Evolutionary conservation across 495 filamentous ascomycete genomes (phyloP), one percentile per base, ranked within the genome.

Genomic region (Aspergillus affinis): DNA sequence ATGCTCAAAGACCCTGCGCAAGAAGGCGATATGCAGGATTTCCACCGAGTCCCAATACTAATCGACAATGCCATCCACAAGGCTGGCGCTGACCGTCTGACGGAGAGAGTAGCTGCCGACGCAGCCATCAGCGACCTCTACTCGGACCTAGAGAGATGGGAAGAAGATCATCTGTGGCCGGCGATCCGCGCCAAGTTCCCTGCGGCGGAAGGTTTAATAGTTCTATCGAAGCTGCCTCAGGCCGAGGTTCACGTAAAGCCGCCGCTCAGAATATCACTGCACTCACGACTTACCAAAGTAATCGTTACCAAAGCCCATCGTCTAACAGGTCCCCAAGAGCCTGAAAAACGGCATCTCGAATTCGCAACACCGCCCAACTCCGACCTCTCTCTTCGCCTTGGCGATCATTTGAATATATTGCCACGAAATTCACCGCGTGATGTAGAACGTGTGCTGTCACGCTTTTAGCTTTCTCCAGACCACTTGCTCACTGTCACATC

Each of bases 141-240:
- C 61, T 81, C 78, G 27, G 83, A 86, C 54, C 91, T 92, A 63
- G 89, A 91, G 62, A 74, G 74, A 32, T 91, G 89, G 88, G 82
- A 85, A 44, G 86, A 89, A 63, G 73, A 79, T 0, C 65, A 76
- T 4, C 75, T 90, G 50, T 92, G 88, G 88, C 83, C 88, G 3
- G 81, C 86, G 5, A 70, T 84, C 6, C 30, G 30, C 7, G 10
- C 6, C 30, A 32, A 32, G 7, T 18, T 64, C 76, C 17, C 73
- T 26, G 23, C 23, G 76, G 46, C 80, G 77, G 45, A 73, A 72
- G 7, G 30, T 12, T 32, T 6, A 8, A 32, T 12, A 32, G 30
- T 3, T 12, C 6, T 51, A 51, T 15, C 20, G 17, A 71, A 12
- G 56, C 69, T 0, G 58, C 56, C 0, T 66, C 65, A 83, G 5